Base-by-base conservation (phyloP, 108 stramenopile genomes). In the Skeletonema marinoi region DNA sequence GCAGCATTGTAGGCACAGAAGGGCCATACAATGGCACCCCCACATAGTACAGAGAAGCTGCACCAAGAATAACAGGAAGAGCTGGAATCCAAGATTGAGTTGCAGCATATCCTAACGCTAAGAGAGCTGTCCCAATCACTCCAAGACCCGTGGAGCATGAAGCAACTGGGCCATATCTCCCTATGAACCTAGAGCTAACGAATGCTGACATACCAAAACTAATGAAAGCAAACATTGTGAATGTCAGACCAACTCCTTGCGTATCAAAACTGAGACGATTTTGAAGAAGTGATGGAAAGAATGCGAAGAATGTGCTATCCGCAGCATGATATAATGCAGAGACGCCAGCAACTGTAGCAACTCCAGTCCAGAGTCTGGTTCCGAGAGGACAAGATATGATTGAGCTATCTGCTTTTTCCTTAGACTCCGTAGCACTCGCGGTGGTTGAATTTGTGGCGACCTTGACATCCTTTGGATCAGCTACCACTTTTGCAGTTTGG, bases 1-100 rank as follows among this genome's bases (percentile, higher is more conserved):
- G 65, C n/a, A 93, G 65, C 88, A 93, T 89, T 4, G 90, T 90
- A 17, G 92, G 92, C 14, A 93, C 78, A 16, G 90, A 81, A n/a
- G 92, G 92, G 4, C 86, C 89, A 73, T 91, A 93, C n/a, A 93
- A 66, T 3, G 92, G 88, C 7, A 90, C 90, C 58, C 92, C 92
- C 32, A 73, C 68, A 60, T 88, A 90, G 70, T 93, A 93, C 39
- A 93, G 66, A 12, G 84, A 86, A 4, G 90, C 88, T 7, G 89
- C 84, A 51, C 68, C 82, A 29, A 90, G 71, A 31, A 83, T 66
- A 50, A 63, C 48, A 29, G 54, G 54, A 29, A 56, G 9, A 56
- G n/a, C 54, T 25, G 16, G 54, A 56, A 56, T 56, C 25, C 25
- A 10, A 29, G 25, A 56, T 56, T 56, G 54, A 33, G 82, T 78